Base-by-base conservation (phyloP, 345 rosid genomes). In the Camelina hispida region DNA sequence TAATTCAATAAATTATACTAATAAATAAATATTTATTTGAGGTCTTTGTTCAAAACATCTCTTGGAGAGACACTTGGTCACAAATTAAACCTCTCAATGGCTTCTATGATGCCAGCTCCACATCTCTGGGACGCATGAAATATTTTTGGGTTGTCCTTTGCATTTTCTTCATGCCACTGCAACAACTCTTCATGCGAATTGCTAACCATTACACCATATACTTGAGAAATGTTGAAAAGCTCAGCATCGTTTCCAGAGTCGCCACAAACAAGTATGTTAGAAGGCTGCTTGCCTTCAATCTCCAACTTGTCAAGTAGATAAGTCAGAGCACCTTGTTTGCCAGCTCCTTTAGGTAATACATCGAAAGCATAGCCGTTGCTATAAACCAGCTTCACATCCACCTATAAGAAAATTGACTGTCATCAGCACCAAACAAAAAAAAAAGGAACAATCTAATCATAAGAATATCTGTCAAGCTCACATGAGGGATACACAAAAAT, bases 201-300 rank as follows among this genome's bases (percentile, higher is more conserved):
- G 79, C 89, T 81, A 48, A 93, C 98, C 97, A 91, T 87, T 55
- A 91, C 97, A 18, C 98, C 98, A 77, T 86, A 79, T 37, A 85
- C 90, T 56, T 85, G 83, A 47, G 96, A 80, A 68, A 91, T 34
- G 28, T 78, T 75, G 81, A 89, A 91, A 40, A 93, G 82, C 30
- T 93, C 97, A 14, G 91, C 90, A 80, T 93, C 98, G 78, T 93
- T 93, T 76, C 97, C 97, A 62, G 97, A 91, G 77, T 91, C 98
- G 58, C 98, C 98, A 77, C 98, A 91, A 37, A 89, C 97, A 69
- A 93, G 94, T 66, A 85, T 85, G 63, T 84, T 88, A 53, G 38
- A 67, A 55, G 97, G 89, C 23, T 81, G 38, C 69, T 71, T 81
- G 62, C 86, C 88, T 34, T 84, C 82, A 44, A 53, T 55, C 75